Evolutionary conservation across 2,329 filamentous ascomycete species (phyloP).

Genomic region (Coniochaeta prunicola): DNA sequence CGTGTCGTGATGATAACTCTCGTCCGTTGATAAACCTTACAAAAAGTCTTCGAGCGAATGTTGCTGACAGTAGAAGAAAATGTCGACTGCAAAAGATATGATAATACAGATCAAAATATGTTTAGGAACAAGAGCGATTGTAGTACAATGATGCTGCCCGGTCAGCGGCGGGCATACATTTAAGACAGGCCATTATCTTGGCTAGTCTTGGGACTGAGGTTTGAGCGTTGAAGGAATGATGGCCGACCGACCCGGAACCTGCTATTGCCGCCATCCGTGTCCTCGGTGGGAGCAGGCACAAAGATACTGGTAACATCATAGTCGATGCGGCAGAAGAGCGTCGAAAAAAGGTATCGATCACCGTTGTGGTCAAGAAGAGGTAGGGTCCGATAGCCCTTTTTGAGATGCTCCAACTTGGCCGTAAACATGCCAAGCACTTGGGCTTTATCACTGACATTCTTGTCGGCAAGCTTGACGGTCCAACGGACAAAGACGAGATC

Average conservation of each 20-base stretch:
- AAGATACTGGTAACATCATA: slow-evolving; percentile 53
- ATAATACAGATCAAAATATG: slow-evolving; percentile 13
- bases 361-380: slow-evolving; percentile 83
- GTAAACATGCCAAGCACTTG: slow-evolving; percentile 79
- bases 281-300: slow-evolving; percentile 36
- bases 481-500: slow-evolving; percentile 90
- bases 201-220: slow-evolving; percentile 43
- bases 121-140: background rate
- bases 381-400: slow-evolving; percentile 87
- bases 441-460: slow-evolving; percentile 56
- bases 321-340: slow-evolving; percentile 82
- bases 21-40: background rate
- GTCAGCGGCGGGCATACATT: background rate
- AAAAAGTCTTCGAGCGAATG: background rate
- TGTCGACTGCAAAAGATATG: slow-evolving; percentile 3
- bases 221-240: slow-evolving; percentile 51
- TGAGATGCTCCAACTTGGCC: slow-evolving; percentile 81
- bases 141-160: background rate
- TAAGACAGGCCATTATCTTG: slow-evolving; percentile 25
- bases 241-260: slow-evolving; percentile 51
- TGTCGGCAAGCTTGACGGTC: slow-evolving; percentile 76
- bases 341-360: slow-evolving; percentile 91
- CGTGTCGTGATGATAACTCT: background rate
- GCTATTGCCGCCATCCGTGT: slow-evolving; percentile 30
- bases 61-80: background rate